phyloP scores from a whole-genome alignment of 2,329 filamentous ascomycete genomes.

The Pseudogymnoascus sp. region DNA sequence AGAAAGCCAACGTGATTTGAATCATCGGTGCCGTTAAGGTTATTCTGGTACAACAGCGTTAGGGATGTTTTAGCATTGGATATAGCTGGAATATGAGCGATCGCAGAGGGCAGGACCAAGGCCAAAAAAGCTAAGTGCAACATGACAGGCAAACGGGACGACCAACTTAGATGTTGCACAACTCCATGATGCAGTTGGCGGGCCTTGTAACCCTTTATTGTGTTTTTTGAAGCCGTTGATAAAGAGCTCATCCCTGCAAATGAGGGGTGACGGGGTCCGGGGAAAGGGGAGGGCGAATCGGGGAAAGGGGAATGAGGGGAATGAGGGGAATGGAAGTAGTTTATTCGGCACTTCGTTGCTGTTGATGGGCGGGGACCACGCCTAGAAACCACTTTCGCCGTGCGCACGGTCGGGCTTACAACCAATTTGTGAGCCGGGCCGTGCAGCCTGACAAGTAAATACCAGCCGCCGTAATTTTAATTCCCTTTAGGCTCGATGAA shows the following conservation, averaged over 20 bases:
- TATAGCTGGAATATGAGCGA: neutral
- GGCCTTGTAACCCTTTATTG: neutral
- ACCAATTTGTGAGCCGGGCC: neutral
- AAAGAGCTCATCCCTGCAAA: neutral
- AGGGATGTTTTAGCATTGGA: constrained; percentile 37
- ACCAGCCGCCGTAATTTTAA: neutral
- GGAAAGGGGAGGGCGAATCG: neutral
- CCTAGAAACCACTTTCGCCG: neutral
- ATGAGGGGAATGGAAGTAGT: neutral
- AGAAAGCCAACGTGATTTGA: constrained; percentile 45
- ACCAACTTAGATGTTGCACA: neutral
- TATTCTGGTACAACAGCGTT: constrained; percentile 47
- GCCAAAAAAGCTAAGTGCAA: neutral
- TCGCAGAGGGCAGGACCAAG: neutral
- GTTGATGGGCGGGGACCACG: neutral
- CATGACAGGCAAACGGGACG: neutral
- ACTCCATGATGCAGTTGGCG: neutral
- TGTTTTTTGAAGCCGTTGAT: neutral
- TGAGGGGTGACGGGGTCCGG: neutral
- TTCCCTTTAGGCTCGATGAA: neutral
- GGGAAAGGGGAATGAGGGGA: neutral
- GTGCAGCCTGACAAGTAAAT: neutral
- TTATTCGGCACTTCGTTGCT: neutral
- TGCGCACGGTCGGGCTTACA: neutral
- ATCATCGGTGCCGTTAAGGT: constrained; percentile 46